Conservation (phyloP, 2,329 filamentous ascomycete species). For the Trematosphaeria pertusa region DNA sequence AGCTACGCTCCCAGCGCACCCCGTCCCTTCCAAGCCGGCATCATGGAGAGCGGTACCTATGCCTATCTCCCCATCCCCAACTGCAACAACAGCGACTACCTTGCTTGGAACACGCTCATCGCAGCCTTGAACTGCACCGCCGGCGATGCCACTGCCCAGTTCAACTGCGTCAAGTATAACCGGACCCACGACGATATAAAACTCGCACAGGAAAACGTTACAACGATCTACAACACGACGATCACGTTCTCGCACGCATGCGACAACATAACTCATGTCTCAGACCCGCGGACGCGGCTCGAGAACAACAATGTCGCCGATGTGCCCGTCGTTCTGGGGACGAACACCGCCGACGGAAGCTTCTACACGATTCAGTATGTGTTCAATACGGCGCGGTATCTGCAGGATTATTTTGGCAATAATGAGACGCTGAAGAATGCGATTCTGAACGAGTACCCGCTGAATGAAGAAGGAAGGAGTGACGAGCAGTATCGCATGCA, state of each 20-base stretch:
- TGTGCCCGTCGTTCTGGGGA: constrained; percentile 34
- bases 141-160: constrained; percentile 5
- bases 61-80: constrained; percentile 6
- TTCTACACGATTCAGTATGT: constrained; percentile 5
- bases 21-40: constrained; percentile 38
- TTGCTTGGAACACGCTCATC: constrained; percentile 31
- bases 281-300: constrained; percentile 23
- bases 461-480: too few species aligned
- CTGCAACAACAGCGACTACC: constrained; percentile 2
- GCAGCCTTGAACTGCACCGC: constrained; percentile 30
- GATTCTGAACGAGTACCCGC: background rate
- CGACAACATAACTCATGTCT: constrained; percentile 32
- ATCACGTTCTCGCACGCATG: constrained; percentile 26
- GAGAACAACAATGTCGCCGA: constrained; percentile 30
- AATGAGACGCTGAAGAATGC: background rate
- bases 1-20: constrained; percentile 27
- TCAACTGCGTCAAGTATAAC: background rate
- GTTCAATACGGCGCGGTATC: too few species aligned
- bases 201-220: background rate
- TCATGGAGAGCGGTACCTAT: constrained; percentile 38
- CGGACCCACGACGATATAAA: constrained; percentile 22
- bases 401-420: too few species aligned
- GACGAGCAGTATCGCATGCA: constrained; percentile 3
- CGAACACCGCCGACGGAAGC: constrained; percentile 36
- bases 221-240: constrained; percentile 18